Base-by-base conservation (phyloP, 2,329 filamentous ascomycete species). In the Chaetomium olivaceum region DNA sequence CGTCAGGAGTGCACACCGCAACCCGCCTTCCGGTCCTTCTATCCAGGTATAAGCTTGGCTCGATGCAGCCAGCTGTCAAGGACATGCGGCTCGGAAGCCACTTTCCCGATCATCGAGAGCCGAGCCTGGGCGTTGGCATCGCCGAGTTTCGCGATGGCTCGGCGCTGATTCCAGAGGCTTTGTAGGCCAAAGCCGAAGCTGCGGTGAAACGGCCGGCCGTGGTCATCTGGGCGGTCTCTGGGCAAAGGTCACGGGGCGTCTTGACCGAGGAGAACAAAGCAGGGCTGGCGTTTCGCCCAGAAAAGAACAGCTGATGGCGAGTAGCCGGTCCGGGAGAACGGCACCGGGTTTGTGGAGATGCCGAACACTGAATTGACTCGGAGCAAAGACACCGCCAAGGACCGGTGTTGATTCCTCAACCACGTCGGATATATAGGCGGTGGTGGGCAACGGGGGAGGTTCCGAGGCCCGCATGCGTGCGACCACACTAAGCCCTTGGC, bases 141-240 rank as follows among this genome's bases (percentile, higher is more conserved):
- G n/a, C 33, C 56, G 50, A 23, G n/a, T 23, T 11, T n/a, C 8
- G 9, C 25, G 19, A 1, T 36, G 8, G 14, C 60, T 27, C 51
- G 33, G 48, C 39, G 39, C 29, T 21, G 43, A 61, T 48, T 51
- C 48, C 51, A 46, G 54, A 64, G 58, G 31, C 36, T 58, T 58
- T 61, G 63, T 48, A 21, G 55, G 27, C 63, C 43, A 31, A 21
- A 52, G 31, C 27, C 57, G 48, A 67, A 52, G 65, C 67, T 66
- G 67, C 56, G 51, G 63, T 69, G 65, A 65, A 68, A 68, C 66
- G n/a, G 36, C 12, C 59, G 11, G 59, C 27, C 57, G 50, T 59
- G 61, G 68, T 63, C 63, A 66, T 61, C 46, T 25, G 61, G 57
- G 59, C 43, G 55, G 58, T 46, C 33, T 43, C 57, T 57, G 51